Percentiles rank a stretch among this genome's conserved stretches.
Conservation (phyloP, 2,329 filamentous ascomycete species). For the Piedraia hortae region DNA sequence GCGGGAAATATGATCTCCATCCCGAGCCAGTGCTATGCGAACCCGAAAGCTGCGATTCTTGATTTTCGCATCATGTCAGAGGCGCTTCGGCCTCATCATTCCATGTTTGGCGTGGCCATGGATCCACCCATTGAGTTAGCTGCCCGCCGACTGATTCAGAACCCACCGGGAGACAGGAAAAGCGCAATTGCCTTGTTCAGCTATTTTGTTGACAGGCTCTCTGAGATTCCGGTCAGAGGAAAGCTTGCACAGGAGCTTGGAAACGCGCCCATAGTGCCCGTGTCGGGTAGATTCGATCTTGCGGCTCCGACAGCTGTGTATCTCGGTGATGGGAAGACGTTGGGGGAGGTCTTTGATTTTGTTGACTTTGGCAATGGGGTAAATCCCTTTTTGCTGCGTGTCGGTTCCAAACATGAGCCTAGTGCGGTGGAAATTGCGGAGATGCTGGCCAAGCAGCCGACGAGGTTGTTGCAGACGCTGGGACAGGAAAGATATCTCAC, state of each 20-base stretch:
- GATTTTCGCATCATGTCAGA: conserved; percentile 52
- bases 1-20: conserved; percentile 27
- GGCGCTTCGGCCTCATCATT: conserved; percentile 54
- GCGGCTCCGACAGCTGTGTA: conserved; percentile 52
- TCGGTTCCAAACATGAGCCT: conserved; percentile 76
- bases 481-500: conserved; percentile 70
- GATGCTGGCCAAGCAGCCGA: conserved; percentile 61
- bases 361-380: conserved; percentile 76
- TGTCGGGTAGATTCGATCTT: conserved; percentile 23
- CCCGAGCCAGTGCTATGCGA: conserved; percentile 58
- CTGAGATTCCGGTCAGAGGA: conserved; percentile 34
- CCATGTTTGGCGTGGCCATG: conserved; percentile 59
- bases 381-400: conserved; percentile 66
- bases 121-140: conserved; percentile 60
- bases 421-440: conserved; percentile 62
- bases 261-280: conserved; percentile 43
- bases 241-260: conserved; percentile 32
- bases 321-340: conserved; percentile 43
- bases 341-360: conserved; percentile 85
- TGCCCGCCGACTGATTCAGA: conserved; percentile 40
- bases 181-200: conserved; percentile 48
- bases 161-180: conserved; percentile 37
- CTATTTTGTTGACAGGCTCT: conserved; percentile 55
- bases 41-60: conserved; percentile 46
- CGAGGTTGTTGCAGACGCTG: conserved; percentile 51